Base-by-base conservation (phyloP, 1,139 yeast genomes). In the Sugiyamaella neomexicana region DNA sequence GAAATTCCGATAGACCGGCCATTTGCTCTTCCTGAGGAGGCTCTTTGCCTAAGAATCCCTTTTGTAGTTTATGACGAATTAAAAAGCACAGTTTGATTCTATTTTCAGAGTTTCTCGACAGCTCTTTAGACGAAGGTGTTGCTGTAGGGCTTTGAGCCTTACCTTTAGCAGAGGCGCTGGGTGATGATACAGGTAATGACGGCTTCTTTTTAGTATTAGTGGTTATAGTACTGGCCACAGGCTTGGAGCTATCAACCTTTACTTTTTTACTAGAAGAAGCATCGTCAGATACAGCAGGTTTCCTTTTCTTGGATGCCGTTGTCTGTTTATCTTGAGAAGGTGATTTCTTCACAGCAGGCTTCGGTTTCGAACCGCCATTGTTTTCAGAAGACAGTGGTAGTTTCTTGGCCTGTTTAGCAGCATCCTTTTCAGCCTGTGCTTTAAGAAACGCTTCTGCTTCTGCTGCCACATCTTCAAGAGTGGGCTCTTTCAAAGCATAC, bases 401-500 rank as follows among this genome's bases (percentile, higher is more conserved):
- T n/a, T 50, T 47, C 36, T 46, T 54, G 48, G 60, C 55, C 13
- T 59, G 55, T 36, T 54, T 58, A 50, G 46, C 15, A 60, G 59
- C 42, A 54, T 59, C 42, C 51, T 55, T 34, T 12, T 52, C 54
- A 23, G 43, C 46, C 10, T 37, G 34, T 16, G 37, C 50, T 16
- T 46, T 27, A 42, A 37, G 40, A 25, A 16, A n/a, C 5, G 46
- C 43, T 15, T 49, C 47, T 32, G 36, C 27, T 2, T 53, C 51
- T 7, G 47, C 53, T 4, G 32, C 57, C 51, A 63, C 57, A 34
- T 63, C 67, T 25, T 62, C 67, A 43, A 63, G 59, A n/a, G 63
- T 46, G 5, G 73, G 73, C n/a, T 70, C 69, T 20, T 64, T 64
- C 2, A 64, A 58, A 2, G 75, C 74, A 76, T 63, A 77, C 78